These are phyloP conservation scores for Pulchroboletus neoregius DNA, from an alignment of 1,284 basidiomycete genomes.

Conservation along the genomic window DNA sequence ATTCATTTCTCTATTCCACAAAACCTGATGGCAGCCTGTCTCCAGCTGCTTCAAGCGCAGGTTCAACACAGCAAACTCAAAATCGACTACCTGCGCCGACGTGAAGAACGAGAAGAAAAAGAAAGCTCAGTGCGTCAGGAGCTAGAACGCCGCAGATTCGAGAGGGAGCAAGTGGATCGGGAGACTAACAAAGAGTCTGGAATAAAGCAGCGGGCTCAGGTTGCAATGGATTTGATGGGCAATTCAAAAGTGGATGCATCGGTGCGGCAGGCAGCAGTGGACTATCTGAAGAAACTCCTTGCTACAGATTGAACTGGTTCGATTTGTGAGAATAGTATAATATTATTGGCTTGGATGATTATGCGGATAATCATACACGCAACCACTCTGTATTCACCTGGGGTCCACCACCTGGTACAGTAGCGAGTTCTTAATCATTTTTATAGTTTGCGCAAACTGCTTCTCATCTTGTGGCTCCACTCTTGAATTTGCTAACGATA, in stretches of 20 bases:
- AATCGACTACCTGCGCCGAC: slow-evolving; percentile 58
- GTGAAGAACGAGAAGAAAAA: slow-evolving; percentile 59
- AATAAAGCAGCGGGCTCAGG: slow-evolving; percentile 56
- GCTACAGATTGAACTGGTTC: slow-evolving; percentile 31
- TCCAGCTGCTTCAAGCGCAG: slow-evolving; percentile 55
- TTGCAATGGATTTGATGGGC: slow-evolving; percentile 58
- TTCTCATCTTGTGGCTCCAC: background rate
- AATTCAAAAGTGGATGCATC: slow-evolving; percentile 51
- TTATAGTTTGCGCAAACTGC: slow-evolving; percentile 1
- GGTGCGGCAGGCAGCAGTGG: slow-evolving; percentile 60
- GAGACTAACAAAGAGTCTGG: slow-evolving; percentile 50
- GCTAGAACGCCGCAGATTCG: slow-evolving; percentile 43
- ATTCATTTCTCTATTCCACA: slow-evolving; percentile 53
- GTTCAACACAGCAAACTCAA: slow-evolving; percentile 57
- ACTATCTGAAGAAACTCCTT: slow-evolving; percentile 65
- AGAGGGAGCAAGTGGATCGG: slow-evolving; percentile 49
- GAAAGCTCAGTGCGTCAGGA: slow-evolving; percentile 48
- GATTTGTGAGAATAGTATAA: slow-evolving; percentile 18
- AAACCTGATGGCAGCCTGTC: slow-evolving; percentile 51
- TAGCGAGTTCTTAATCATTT: slow-evolving; percentile 11
- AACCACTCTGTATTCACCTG: slow-evolving; percentile 8
- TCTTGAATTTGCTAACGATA: background rate
- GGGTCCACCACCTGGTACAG: slow-evolving; percentile 5
- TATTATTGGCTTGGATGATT: slow-evolving; percentile 2
- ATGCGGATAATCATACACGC: slow-evolving; percentile 9